A percentile compares a stretch with the other conserved stretches of the same genome.
Evolutionary conservation across 2,329 filamentous ascomycete genomes (phyloP).

Genomic region (Cordyceps cateniannulata): DNA sequence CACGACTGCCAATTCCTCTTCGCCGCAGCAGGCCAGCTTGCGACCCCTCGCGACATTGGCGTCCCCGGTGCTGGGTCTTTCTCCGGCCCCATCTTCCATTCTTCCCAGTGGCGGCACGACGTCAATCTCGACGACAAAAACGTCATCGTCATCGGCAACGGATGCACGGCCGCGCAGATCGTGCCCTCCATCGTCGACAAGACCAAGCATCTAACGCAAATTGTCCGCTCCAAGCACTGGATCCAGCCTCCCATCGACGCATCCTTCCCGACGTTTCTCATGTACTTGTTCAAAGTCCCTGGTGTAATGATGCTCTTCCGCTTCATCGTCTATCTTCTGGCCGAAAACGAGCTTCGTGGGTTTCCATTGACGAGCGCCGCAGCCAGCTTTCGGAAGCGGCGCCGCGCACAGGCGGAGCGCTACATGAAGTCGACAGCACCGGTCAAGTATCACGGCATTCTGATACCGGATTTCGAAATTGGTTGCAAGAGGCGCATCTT

Average conservation of each 20-base stretch:
- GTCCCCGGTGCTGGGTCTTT: slow-evolving; percentile 27
- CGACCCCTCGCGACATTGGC: slow-evolving; percentile 19
- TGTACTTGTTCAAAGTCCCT: slow-evolving; percentile 20
- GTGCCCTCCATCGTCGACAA: slow-evolving; percentile 26
- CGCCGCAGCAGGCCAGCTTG: slow-evolving; percentile 27
- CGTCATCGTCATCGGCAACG: slow-evolving; percentile 29
- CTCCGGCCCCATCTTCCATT: slow-evolving; percentile 29
- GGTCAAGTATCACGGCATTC: slow-evolving; percentile 21
- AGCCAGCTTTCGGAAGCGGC: slow-evolving; percentile 14
- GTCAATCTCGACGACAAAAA: slow-evolving; percentile 23
- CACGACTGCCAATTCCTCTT: slow-evolving; percentile 36
- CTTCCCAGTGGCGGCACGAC: slow-evolving; percentile 27
- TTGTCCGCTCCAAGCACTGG: slow-evolving; percentile 17
- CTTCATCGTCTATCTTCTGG: slow-evolving; percentile 17
- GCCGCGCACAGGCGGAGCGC: slow-evolving; percentile 13
- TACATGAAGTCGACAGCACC: slow-evolving; percentile 24
- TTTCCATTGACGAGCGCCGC: slow-evolving; percentile 18
- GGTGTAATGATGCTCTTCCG: slow-evolving; percentile 18
- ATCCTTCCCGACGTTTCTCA: slow-evolving; percentile 19
- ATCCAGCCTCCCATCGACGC: slow-evolving; percentile 20
- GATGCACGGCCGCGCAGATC: slow-evolving; percentile 30
- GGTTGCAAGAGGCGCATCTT: slow-evolving; percentile 31
- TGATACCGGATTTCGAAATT: slow-evolving; percentile 27
- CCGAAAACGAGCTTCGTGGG: slow-evolving; percentile 19
- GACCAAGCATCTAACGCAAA: slow-evolving; percentile 15